phyloP scores from a whole-genome alignment of 345 rosid species.

The Capsella bursapastoris region DNA sequence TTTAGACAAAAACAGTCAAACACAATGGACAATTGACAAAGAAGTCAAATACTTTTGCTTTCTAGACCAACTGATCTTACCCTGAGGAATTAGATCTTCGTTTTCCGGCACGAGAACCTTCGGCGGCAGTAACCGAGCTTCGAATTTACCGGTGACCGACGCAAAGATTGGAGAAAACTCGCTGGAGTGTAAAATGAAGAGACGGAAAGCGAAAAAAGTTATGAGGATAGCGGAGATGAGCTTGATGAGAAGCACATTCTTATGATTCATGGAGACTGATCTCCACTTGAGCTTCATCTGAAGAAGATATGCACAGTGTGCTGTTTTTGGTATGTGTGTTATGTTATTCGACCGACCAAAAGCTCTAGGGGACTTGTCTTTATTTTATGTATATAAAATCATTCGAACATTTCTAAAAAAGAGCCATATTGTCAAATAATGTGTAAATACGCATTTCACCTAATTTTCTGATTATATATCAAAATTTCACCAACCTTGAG shows the following conservation, averaged over 20 bases:
- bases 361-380: background rate
- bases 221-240: constrained; percentile 55
- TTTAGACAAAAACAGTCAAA: background rate
- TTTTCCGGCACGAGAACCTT: constrained; percentile 45
- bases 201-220: constrained; percentile 60
- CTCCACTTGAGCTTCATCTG: constrained; percentile 63
- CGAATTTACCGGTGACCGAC: constrained; percentile 36
- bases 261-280: constrained; percentile 47
- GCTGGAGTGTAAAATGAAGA: constrained; percentile 48
- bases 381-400: constrained; percentile 20
- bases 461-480: background rate
- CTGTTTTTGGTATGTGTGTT: background rate
- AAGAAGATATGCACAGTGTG: constrained; percentile 14
- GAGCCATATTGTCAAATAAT: background rate
- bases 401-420: constrained; percentile 41
- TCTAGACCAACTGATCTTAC: constrained; percentile 40
- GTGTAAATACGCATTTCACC: background rate
- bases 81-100: constrained; percentile 60
- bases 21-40: background rate
- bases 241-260: constrained; percentile 59
- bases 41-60: background rate
- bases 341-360: constrained; percentile 35
- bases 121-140: constrained; percentile 29
- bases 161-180: constrained; percentile 39
- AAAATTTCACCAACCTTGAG: background rate